Evolutionary conservation across 164 flowering plant species (phyloP), one percentile per base, ranked within the genome.

Genomic region (Chloranthus sessilifolius): DNA sequence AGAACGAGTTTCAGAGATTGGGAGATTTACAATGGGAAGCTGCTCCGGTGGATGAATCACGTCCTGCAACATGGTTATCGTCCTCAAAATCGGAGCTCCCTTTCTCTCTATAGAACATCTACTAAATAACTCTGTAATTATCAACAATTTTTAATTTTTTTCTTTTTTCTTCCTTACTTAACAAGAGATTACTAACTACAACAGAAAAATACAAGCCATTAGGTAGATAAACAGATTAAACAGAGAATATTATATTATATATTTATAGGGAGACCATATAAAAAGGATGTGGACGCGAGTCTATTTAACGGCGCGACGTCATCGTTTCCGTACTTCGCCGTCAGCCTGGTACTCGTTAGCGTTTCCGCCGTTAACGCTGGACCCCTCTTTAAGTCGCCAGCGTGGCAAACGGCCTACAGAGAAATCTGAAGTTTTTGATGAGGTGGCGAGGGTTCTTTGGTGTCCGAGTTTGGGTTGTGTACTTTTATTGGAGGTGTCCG

Each of bases 41-140:
- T 65, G 75, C 40, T 68, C 78, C 27, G 59, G 71, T 1, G 66
- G 71, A 33, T 67, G 61, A 61, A 70, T 47, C 55, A 68, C 43
- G 67, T 73, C 72, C 35, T 66, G 64, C 59, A 75, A 60, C 76
- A 70, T 73, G 21, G 20, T 60, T 39, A 7, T 9, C 27, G 27
- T 23, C 17, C 12, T 35, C 41, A 26, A 17, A 24, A 23, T 39
- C 10, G 28, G 22, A 16, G 21, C 39, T 42, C 19, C 21, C 14
- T 10, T 4, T 16, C 7, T n/a, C 30, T 7, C 19, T 17, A 30
- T n/a, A 22, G 34, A 30, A 30, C 5, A 30, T n/a, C n/a, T n/a
- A n/a, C n/a, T n/a, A n/a, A n/a, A n/a, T n/a, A n/a, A n/a, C n/a
- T n/a, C n/a, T n/a, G n/a, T n/a, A n/a, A n/a, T n/a, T n/a, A n/a